A percentile compares a stretch with the other conserved stretches of the same genome.
Evolutionary conservation across 176 grass and related monocot species (phyloP).

Genomic region (Carex kokanica): DNA sequence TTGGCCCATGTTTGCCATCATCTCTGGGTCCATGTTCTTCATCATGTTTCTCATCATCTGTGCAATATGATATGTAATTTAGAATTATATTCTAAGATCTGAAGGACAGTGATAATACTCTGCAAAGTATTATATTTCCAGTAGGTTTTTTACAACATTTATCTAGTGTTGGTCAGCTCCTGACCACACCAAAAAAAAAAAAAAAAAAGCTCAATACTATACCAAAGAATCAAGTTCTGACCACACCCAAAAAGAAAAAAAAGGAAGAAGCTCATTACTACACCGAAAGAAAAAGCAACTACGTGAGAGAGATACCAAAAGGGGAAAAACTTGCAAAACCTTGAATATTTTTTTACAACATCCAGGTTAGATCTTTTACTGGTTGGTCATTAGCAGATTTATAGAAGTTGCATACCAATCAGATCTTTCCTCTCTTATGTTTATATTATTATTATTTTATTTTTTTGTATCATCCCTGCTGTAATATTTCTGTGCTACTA

Average conservation of each 20-base stretch:
- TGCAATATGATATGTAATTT: slow-evolving; percentile 5
- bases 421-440: not conserved
- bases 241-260: not conserved
- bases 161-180: no score
- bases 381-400: not conserved
- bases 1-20: slow-evolving; percentile 92
- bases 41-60: slow-evolving; percentile 97
- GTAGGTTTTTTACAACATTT: not conserved
- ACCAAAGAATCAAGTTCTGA: not conserved
- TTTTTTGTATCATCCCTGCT: not conserved
- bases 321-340: not conserved
- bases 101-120: not conserved
- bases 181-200: slow-evolving; percentile 12
- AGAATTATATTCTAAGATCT: not conserved
- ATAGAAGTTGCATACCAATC: not conserved
- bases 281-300: not conserved
- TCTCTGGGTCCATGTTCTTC: slow-evolving; percentile 93
- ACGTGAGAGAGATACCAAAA: not conserved
- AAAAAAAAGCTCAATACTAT: not conserved
- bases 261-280: not conserved
- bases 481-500: not conserved
- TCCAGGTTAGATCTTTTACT: not conserved
- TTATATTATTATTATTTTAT: not conserved
- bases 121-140: not conserved
- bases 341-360: not conserved